Conservation (phyloP, 148 eudicot species). For the Rhododendron griersonianum region DNA sequence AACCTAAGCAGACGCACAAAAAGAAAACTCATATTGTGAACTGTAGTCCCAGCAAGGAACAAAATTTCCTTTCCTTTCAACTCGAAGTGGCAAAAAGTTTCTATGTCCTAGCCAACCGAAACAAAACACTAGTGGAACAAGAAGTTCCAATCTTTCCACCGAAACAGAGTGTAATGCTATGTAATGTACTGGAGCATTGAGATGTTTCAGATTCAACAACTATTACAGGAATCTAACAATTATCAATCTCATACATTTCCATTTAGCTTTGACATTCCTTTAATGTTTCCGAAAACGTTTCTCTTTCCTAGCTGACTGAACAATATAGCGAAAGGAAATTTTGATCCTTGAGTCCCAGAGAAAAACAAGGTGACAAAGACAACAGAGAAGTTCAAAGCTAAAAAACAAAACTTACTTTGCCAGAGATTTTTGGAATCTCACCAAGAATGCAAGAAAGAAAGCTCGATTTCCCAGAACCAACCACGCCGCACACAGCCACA, state of each 20-base stretch:
- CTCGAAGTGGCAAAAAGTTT: background rate
- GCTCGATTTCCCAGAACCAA: slow-evolving; percentile 93
- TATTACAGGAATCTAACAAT: background rate
- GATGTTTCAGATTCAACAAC: background rate
- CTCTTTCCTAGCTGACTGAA: background rate
- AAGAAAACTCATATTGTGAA: background rate
- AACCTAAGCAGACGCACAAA: slow-evolving; percentile 45
- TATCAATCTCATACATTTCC: background rate
- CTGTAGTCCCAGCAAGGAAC: background rate
- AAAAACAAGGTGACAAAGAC: slow-evolving; percentile 3
- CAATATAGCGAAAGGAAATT: background rate
- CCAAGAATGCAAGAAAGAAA: slow-evolving; percentile 93
- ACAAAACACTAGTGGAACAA: background rate
- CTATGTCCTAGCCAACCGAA: background rate
- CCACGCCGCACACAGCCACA: slow-evolving; percentile 89
- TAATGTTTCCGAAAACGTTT: background rate
- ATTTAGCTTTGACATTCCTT: background rate
- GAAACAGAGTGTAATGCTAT: background rate
- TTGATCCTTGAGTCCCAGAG: background rate
- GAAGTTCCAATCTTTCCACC: background rate
- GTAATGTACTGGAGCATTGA: background rate
- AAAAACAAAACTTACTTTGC: slow-evolving; percentile 61
- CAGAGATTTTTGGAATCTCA: slow-evolving; percentile 82
- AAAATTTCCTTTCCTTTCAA: background rate
- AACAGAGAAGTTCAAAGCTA: slow-evolving; percentile 5